Conservation (phyloP, 192 early-diverging fungal species). For the Coemansia sp. region DNA sequence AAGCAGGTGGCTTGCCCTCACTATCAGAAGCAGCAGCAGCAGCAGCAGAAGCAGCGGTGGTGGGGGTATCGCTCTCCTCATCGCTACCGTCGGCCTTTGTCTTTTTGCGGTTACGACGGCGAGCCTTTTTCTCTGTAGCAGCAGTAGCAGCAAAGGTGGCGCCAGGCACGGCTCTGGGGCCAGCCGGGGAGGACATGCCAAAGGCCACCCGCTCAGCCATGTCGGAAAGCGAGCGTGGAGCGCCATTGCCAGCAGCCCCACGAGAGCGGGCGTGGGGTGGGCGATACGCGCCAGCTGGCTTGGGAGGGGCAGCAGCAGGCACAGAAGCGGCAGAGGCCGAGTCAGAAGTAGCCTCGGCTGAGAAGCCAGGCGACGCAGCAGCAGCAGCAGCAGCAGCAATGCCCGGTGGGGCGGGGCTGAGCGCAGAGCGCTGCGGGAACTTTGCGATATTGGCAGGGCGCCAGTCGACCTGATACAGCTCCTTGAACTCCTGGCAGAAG, state of each 20-base stretch:
- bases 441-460: conserved; percentile 60
- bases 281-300: conserved; percentile 63
- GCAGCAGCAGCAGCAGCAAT: conserved; percentile 40
- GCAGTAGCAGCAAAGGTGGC: conserved; percentile 15
- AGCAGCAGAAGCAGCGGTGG: conserved; percentile 14
- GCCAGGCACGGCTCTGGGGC: conserved; percentile 20
- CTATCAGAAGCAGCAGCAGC: conserved; percentile 11
- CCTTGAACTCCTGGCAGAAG: conserved; percentile 71
- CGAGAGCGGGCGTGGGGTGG: conserved; percentile 67
- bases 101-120: conserved; percentile 77
- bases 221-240: conserved; percentile 41
- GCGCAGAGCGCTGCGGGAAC: conserved; percentile 74
- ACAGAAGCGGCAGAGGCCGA: background rate
- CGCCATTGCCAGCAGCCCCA: conserved; percentile 12
- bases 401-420: conserved; percentile 71
- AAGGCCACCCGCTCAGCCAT: conserved; percentile 37
- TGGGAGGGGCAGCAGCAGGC: conserved; percentile 27
- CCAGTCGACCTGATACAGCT: conserved; percentile 83
- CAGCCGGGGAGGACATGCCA: conserved; percentile 10
- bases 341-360: conserved; percentile 42
- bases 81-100: conserved; percentile 60
- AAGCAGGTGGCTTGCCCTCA: background rate
- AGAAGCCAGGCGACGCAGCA: conserved; percentile 21
- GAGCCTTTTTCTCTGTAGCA: conserved; percentile 59
- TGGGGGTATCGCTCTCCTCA: conserved; percentile 22